Conservation (phyloP, 108 stramenopile genomes). For the Nannochloropsis gaditana region DNA sequence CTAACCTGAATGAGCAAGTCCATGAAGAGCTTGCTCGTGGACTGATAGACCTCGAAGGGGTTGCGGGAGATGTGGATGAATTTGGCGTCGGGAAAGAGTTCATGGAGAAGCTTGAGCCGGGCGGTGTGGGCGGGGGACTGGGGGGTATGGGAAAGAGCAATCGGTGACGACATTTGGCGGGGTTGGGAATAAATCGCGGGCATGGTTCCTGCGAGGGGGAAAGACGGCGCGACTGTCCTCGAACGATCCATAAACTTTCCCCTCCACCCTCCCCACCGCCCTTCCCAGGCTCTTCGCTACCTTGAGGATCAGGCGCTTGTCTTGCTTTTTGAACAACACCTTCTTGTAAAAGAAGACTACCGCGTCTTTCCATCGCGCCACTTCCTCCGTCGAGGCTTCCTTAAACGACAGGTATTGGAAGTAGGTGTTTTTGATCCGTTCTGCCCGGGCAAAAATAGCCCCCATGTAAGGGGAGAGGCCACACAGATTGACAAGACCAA, state of each 20-base stretch:
- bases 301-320: not conserved
- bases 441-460: not conserved
- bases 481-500: not conserved
- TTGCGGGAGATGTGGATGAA: constrained; percentile 18
- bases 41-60: constrained; percentile 16
- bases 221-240: not conserved
- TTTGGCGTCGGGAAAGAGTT: not conserved
- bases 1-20: not conserved
- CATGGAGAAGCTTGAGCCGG: constrained; percentile 6
- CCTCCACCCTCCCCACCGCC: not conserved
- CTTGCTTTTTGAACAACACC: constrained; percentile 20
- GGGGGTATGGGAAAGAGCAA: not conserved
- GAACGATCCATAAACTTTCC: not conserved
- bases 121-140: constrained; percentile 21
- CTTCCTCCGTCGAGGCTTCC: not conserved
- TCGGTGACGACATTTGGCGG: too few relatives aligned
- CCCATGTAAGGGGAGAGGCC: constrained; percentile 23
- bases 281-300: not conserved
- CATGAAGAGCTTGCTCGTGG: constrained; percentile 12
- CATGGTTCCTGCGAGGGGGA: too few relatives aligned
- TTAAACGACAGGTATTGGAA: not conserved
- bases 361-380: not conserved
- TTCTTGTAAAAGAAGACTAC: constrained; percentile 4
- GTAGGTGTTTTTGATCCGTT: not conserved
- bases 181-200: too few relatives aligned